These are phyloP conservation scores for Crithidia brevicula DNA, from an alignment of 208 protist species.

Conservation along the genomic window DNA sequence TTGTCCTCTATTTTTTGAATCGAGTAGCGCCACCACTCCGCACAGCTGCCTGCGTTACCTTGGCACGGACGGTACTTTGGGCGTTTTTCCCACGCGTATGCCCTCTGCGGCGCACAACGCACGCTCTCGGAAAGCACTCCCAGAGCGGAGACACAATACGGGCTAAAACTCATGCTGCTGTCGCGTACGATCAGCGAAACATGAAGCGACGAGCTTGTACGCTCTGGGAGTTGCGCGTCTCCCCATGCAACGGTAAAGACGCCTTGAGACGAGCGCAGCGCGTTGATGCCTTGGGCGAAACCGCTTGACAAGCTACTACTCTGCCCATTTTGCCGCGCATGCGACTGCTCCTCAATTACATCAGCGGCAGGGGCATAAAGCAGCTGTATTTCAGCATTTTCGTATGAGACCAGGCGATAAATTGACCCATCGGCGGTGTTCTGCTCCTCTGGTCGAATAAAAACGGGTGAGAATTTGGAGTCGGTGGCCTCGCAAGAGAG, in stretches of 20 bases:
- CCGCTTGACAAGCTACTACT: not conserved
- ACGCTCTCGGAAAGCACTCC: slow-evolving; percentile 27
- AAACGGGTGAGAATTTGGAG: slow-evolving; percentile 25
- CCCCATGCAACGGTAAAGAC: slow-evolving; percentile 10
- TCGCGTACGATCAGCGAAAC: slow-evolving; percentile 6
- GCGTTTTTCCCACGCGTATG: slow-evolving; percentile 12
- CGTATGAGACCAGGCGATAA: slow-evolving; percentile 39
- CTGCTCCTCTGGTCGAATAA: slow-evolving; percentile 25
- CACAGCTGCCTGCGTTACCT: not conserved
- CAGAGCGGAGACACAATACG: slow-evolving; percentile 1
- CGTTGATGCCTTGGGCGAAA: not conserved
- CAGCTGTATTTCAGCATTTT: slow-evolving; percentile 13
- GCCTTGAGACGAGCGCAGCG: slow-evolving; percentile 13
- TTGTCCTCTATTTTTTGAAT: slow-evolving; percentile 16
- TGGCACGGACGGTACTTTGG: slow-evolving; percentile 8
- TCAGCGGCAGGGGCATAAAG: slow-evolving; percentile 5
- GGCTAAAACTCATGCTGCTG: slow-evolving; percentile 3
- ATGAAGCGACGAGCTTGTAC: not conserved
- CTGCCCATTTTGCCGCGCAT: not conserved
- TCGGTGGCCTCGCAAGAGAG: slow-evolving; percentile 51
- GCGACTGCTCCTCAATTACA: not conserved
- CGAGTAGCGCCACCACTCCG: slow-evolving; percentile 38
- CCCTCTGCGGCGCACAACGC: slow-evolving; percentile 18
- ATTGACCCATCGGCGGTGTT: not conserved
- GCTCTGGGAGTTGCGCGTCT: not conserved